A percentile compares a stretch with the other conserved stretches of the same genome.
These are phyloP conservation scores for Geranium rotundifolium DNA, from an alignment of 345 rosid genomes.

Conservation along the genomic window DNA sequence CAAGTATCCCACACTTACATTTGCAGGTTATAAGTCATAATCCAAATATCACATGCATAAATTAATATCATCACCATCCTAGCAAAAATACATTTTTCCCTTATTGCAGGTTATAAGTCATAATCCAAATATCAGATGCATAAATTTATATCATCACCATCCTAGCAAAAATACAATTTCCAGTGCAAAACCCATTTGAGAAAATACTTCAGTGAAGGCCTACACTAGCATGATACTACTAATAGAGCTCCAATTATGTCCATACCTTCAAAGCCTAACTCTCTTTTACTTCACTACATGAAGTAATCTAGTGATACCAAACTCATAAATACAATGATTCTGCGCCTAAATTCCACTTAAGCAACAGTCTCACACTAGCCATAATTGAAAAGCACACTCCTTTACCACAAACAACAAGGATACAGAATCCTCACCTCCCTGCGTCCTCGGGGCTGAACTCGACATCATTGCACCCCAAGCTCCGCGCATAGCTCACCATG, in stretches of 20 bases:
- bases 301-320: neutral
- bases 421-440: conserved; percentile 38
- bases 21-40: no score
- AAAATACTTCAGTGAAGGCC: no score
- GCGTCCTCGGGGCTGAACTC: conserved; percentile 98
- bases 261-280: neutral
- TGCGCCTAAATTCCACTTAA: neutral
- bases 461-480: conserved; percentile 82
- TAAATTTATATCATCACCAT: no score
- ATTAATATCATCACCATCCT: no score
- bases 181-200: no score
- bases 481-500: conserved; percentile 64
- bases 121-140: no score
- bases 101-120: no score
- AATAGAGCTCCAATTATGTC: neutral
- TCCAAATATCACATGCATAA: no score
- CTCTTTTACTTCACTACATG: neutral
- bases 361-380: neutral
- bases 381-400: no score
- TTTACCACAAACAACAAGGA: neutral
- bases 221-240: neutral
- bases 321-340: neutral
- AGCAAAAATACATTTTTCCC: no score
- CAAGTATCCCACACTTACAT: no score
- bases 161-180: no score